Evolutionary conservation across 306 rosid genomes (phyloP).

Genomic region (Trichosanthes truncata): DNA sequence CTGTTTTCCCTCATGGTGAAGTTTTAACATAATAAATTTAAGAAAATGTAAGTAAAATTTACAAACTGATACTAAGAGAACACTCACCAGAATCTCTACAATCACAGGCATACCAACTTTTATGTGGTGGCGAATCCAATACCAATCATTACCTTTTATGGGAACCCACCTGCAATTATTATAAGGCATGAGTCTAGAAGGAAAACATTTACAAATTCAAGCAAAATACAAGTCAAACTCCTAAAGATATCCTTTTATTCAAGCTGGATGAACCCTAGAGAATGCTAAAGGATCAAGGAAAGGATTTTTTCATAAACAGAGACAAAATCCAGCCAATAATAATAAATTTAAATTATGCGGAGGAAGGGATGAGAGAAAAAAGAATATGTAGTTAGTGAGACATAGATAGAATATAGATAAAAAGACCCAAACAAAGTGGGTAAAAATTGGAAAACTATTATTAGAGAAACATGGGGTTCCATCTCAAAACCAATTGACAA

Average conservation of each 20-base stretch:
- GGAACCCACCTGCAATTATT: slow-evolving; percentile 75
- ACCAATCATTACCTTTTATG: slow-evolving; percentile 90
- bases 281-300: neutral
- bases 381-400: neutral
- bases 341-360: neutral
- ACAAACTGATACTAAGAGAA: neutral
- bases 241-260: neutral
- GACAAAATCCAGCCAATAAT: neutral
- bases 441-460: neutral
- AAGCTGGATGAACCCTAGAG: neutral
- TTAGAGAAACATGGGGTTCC: no score
- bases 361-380: neutral
- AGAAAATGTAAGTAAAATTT: neutral
- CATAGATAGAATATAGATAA: neutral
- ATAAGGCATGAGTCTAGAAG: slow-evolving; percentile 19
- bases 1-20: neutral
- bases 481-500: no score
- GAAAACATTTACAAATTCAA: slow-evolving; percentile 10
- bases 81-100: slow-evolving; percentile 84
- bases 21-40: neutral
- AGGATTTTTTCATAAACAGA: neutral
- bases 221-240: neutral
- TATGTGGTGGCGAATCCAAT: slow-evolving; percentile 96
- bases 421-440: neutral
- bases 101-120: slow-evolving; percentile 80